Conservation (phyloP, 257 asterid genomes). For the Scutellaria barbata region DNA sequence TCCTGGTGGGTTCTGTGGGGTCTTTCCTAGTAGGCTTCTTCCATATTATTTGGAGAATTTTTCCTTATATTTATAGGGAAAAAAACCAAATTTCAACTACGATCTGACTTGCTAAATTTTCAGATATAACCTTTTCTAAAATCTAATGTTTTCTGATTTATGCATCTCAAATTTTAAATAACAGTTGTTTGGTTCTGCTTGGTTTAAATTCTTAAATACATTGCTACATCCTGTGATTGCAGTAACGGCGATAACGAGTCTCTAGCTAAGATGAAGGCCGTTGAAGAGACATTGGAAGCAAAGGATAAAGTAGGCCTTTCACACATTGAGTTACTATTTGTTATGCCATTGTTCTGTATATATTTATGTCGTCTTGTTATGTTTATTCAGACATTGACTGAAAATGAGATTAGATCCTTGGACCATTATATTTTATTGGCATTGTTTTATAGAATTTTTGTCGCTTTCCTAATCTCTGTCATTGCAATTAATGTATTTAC, state of each 20-base stretch:
- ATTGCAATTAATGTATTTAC: constrained; percentile 13
- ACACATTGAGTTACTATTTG: constrained; percentile 28
- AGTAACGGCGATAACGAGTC: constrained; percentile 75
- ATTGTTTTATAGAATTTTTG: constrained; percentile 13
- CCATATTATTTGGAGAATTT: constrained; percentile 14
- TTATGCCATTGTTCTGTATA: constrained; percentile 9
- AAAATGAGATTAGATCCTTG: background rate
- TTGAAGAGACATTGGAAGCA: constrained; percentile 77
- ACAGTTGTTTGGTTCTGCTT: constrained; percentile 13
- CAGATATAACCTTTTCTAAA: constrained; percentile 17
- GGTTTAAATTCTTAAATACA: constrained; percentile 1
- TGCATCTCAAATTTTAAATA: constrained; percentile 7
- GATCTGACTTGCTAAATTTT: constrained; percentile 14
- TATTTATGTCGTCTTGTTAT: constrained; percentile 26
- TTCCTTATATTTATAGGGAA: background rate
- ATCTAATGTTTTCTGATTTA: constrained; percentile 23
- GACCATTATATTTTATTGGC: background rate
- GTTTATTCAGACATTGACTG: constrained; percentile 6
- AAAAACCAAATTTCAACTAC: background rate
- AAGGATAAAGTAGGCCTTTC: constrained; percentile 66
- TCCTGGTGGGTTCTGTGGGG: constrained; percentile 1
- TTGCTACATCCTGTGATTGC: constrained; percentile 34
- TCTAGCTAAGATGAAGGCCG: constrained; percentile 80
- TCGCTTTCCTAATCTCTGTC: constrained; percentile 4
- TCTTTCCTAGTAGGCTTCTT: constrained; percentile 4